phyloP scores from a whole-genome alignment of 352 stramenopile genomes.

The Pythium dissotocum region DNA sequence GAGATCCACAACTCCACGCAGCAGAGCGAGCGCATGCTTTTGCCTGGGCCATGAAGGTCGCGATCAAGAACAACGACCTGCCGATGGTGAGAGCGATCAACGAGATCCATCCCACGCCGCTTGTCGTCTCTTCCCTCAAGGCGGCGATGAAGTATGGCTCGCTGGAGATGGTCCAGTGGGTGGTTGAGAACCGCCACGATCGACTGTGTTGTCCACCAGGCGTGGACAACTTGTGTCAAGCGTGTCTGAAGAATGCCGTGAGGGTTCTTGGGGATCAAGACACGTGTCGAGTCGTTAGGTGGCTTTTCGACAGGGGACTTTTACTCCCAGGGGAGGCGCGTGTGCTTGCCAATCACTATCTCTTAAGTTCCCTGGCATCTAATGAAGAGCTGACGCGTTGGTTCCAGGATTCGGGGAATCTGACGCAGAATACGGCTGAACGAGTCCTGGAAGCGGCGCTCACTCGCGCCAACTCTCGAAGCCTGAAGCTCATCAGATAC shows the following conservation, averaged over 20 bases:
- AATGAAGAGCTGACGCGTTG: neutral
- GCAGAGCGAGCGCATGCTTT: neutral
- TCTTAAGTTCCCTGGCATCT: neutral
- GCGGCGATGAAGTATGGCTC: neutral
- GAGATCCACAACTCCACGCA: neutral
- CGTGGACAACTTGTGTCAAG: neutral
- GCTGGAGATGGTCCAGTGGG: conserved; percentile 9
- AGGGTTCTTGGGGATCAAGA: neutral
- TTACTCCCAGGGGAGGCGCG: neutral
- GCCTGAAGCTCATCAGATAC: neutral
- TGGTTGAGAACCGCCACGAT: conserved; percentile 15
- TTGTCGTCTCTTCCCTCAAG: conserved; percentile 1
- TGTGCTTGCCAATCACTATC: neutral
- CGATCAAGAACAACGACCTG: conserved; percentile 15
- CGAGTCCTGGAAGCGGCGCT: neutral
- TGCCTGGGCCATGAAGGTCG: neutral
- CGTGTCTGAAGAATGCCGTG: neutral
- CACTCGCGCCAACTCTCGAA: too few relatives aligned
- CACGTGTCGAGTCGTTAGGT: neutral
- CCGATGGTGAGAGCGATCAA: conserved; percentile 2
- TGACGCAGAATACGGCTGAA: neutral
- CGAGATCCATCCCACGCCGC: neutral
- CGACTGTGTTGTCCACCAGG: neutral
- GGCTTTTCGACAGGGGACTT: neutral
- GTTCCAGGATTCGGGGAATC: neutral